A percentile compares a stretch with the other conserved stretches of the same genome.
Evolutionary conservation across 768 basidiomycete genomes (phyloP).

Genomic region (Strobilomyces dryophilus): DNA sequence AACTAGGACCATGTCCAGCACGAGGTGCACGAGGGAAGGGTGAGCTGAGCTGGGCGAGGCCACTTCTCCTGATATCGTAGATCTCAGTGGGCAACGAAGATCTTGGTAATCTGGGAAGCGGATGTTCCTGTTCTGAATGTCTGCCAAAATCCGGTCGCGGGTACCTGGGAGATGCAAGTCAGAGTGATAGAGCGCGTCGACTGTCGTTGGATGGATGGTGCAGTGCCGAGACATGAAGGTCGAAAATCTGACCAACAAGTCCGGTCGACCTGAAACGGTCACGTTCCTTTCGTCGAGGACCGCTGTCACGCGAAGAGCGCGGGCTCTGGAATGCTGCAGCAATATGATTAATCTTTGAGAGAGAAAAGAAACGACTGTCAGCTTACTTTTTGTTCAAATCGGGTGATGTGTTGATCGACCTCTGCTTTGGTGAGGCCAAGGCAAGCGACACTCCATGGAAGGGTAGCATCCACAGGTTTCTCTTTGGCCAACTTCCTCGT

Average conservation of each 20-base stretch:
- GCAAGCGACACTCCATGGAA: constrained; percentile 47
- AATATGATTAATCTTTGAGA: not conserved
- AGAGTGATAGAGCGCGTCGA: constrained; percentile 56
- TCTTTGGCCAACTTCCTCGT: constrained; percentile 21
- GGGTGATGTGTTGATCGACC: constrained; percentile 23
- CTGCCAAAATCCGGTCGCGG: constrained; percentile 40
- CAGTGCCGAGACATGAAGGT: constrained; percentile 33
- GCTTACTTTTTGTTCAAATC: constrained; percentile 22
- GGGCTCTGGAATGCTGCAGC: constrained; percentile 13
- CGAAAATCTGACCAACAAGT: constrained; percentile 43
- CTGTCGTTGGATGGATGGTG: constrained; percentile 39
- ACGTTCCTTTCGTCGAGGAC: constrained; percentile 44
- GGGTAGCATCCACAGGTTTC: constrained; percentile 18
- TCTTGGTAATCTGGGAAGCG: constrained; percentile 47
- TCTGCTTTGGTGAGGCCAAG: constrained; percentile 27
- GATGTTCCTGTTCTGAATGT: constrained; percentile 42
- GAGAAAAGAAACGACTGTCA: not conserved
- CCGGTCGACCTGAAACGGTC: constrained; percentile 58
- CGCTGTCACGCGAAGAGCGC: constrained; percentile 45
- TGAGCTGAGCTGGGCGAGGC: constrained; percentile 21
- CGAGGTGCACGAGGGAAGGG: constrained; percentile 35
- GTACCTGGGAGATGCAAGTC: constrained; percentile 20
- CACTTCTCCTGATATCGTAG: constrained; percentile 40
- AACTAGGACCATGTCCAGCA: constrained; percentile 39
- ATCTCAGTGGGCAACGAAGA: constrained; percentile 46